Conservation (phyloP, 163 green algal genomes). For the Scenedesmus sp. region DNA sequence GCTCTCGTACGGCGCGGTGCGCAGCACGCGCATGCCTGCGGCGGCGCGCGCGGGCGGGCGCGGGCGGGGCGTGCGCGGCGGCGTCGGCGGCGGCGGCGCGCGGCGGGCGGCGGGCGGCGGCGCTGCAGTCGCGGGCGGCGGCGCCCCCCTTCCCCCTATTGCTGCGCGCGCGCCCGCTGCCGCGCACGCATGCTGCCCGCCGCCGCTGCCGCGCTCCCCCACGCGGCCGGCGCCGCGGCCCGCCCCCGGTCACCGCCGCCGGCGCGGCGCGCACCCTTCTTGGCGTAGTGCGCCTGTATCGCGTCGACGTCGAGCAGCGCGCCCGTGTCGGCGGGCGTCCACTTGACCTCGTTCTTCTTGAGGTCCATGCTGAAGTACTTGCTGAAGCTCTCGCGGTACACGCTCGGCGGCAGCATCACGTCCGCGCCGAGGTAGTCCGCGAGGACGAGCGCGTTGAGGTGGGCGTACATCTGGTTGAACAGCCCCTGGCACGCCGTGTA, state of each 20-base stretch:
- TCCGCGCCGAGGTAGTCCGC: constrained; percentile 69
- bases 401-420: constrained; percentile 71
- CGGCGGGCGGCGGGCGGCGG: background rate
- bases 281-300: constrained; percentile 44
- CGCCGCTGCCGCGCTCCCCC: background rate
- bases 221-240: background rate
- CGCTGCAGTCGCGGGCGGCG: background rate
- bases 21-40: constrained; percentile 44
- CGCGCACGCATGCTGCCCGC: no score
- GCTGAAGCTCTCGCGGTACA: constrained; percentile 69
- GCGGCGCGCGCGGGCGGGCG: no score
- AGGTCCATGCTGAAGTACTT: constrained; percentile 77
- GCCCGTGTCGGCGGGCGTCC: constrained; percentile 62
- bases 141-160: background rate
- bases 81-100: background rate
- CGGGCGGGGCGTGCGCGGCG: background rate
- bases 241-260: background rate
- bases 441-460: constrained; percentile 73
- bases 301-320: constrained; percentile 69
- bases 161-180: no score
- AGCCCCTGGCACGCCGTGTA: constrained; percentile 81
- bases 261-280: constrained; percentile 24
- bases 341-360: constrained; percentile 75
- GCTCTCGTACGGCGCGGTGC: constrained; percentile 51
- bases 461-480: constrained; percentile 84